These are phyloP conservation scores for Biscogniauxia sp. DNA, from an alignment of 2,329 filamentous ascomycete genomes.

Conservation along the genomic window DNA sequence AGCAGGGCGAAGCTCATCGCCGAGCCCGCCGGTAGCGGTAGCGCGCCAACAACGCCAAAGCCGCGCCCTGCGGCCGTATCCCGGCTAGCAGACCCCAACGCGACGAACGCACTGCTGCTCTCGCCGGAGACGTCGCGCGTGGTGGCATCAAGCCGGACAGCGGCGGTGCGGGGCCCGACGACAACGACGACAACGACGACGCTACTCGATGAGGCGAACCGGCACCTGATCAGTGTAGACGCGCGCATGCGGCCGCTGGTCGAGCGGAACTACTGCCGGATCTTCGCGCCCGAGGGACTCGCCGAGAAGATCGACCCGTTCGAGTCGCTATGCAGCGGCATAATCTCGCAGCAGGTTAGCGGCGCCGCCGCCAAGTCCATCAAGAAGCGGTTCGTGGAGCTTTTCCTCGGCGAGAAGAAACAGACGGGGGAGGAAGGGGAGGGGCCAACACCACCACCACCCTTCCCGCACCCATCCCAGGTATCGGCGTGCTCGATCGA, in stretches of 20 bases:
- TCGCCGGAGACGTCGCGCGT: conserved; percentile 68
- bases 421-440: conserved; percentile 19
- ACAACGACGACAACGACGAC: conserved; percentile 61
- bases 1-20: conserved; percentile 41
- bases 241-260: conserved; percentile 69
- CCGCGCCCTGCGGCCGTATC: conserved; percentile 42
- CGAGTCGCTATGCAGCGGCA: conserved; percentile 75
- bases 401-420: conserved; percentile 54
- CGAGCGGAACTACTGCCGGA: conserved; percentile 68
- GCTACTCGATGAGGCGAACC: conserved; percentile 71
- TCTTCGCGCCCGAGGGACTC: conserved; percentile 82
- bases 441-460: conserved; percentile 5
- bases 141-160: conserved; percentile 47
- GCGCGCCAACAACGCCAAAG: conserved; percentile 33
- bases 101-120: conserved; percentile 68
- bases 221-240: conserved; percentile 72
- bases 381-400: conserved; percentile 74
- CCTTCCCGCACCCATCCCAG: conserved; percentile 74
- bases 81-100: conserved; percentile 61
- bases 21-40: conserved; percentile 25
- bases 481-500: conserved; percentile 64
- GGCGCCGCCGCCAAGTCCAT: conserved; percentile 89
- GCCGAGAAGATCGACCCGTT: conserved; percentile 87
- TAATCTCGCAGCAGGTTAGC: conserved; percentile 95
- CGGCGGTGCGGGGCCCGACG: conserved; percentile 28